Conservation (phyloP, 805 yeast species). For the Candida palmyrensis region DNA sequence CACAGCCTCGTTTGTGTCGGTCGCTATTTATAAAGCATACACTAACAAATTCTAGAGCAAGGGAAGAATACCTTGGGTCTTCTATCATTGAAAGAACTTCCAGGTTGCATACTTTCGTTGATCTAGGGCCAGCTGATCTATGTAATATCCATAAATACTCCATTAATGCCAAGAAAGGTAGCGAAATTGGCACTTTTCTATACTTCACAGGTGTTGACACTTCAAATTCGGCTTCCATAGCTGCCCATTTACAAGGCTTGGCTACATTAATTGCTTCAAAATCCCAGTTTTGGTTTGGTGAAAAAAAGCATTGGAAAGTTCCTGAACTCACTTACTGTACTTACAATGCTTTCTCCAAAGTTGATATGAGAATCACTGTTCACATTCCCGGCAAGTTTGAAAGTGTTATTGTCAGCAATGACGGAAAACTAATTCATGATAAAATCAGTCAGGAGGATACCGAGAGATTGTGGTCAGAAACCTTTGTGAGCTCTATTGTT, state of each 20-base stretch:
- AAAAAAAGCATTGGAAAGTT: constrained; percentile 62
- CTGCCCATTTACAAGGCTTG: constrained; percentile 65
- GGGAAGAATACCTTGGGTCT: constrained; percentile 53
- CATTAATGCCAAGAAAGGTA: constrained; percentile 35
- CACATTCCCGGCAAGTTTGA: constrained; percentile 73
- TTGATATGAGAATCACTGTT: constrained; percentile 68
- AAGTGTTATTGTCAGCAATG: constrained; percentile 43
- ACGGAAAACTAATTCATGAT: constrained; percentile 52
- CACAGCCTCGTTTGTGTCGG: background rate
- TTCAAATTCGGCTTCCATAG: constrained; percentile 70
- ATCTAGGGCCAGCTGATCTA: constrained; percentile 70
- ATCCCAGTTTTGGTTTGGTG: constrained; percentile 78
- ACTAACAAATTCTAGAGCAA: constrained; percentile 25
- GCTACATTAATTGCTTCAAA: constrained; percentile 57
- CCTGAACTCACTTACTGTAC: constrained; percentile 66
- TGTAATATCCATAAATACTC: constrained; percentile 44
- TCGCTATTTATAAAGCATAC: background rate
- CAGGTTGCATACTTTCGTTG: constrained; percentile 53
- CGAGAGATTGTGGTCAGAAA: constrained; percentile 46
- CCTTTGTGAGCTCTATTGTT: constrained; percentile 65
- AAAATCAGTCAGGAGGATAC: constrained; percentile 51
- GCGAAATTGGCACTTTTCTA: constrained; percentile 63
- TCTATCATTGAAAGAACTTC: constrained; percentile 62
- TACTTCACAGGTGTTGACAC: constrained; percentile 75
- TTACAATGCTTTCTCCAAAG: constrained; percentile 55